Evolutionary conservation across 2,329 filamentous ascomycete species (phyloP).

Genomic region (Chrysoporthe deuterocubensis): DNA sequence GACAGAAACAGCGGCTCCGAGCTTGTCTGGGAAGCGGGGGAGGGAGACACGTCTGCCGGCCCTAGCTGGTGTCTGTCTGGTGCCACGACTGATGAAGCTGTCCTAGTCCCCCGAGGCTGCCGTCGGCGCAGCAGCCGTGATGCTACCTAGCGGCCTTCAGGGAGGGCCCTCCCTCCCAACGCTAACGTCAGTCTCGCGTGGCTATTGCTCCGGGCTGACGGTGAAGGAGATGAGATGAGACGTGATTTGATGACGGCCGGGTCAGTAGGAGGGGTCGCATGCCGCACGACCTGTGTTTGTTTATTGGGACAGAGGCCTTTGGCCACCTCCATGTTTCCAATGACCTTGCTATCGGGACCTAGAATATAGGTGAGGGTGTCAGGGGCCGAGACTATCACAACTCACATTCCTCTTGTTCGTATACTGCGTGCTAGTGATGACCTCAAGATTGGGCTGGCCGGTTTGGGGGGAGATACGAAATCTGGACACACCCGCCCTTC

Average conservation of each 20-base stretch:
- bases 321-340: background rate
- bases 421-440: background rate
- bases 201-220: background rate
- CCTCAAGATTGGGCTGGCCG: background rate
- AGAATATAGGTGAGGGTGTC: background rate
- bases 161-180: background rate
- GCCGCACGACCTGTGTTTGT: background rate
- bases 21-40: background rate
- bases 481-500: too few relatives aligned
- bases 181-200: background rate
- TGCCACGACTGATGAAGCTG: too few relatives aligned
- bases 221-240: constrained; percentile 1
- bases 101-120: background rate
- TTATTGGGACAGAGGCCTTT: background rate
- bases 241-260: background rate
- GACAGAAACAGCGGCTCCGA: background rate
- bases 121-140: constrained; percentile 2
- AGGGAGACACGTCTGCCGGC: background rate
- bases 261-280: background rate
- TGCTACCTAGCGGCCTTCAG: background rate
- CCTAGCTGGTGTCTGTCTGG: too few relatives aligned
- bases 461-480: too few relatives aligned
- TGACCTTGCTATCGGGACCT: background rate
- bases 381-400: background rate
- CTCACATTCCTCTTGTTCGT: background rate